Percentiles rank a stretch among this genome's conserved stretches.
Evolutionary conservation across 495 filamentous ascomycete species (phyloP).

Genomic region (Acidomyces sp.): DNA sequence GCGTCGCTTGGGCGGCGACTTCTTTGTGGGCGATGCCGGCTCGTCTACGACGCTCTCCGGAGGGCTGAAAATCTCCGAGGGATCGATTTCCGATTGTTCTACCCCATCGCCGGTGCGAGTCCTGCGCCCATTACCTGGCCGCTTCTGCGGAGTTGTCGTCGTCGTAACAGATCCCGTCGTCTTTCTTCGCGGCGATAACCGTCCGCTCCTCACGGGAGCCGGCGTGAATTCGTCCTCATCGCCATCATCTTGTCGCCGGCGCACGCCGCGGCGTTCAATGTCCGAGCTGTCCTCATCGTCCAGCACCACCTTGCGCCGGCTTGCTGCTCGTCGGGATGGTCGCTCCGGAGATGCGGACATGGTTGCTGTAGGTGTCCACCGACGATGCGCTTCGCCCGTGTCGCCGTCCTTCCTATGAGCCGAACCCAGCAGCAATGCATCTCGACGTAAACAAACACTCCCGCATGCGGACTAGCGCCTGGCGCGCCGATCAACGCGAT

Average conservation of each 20-base stretch:
- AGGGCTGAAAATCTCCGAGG: conserved; percentile 46
- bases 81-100: conserved; percentile 44
- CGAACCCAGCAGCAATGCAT: too few relatives aligned
- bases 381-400: too few relatives aligned
- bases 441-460: too few relatives aligned
- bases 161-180: conserved; percentile 41
- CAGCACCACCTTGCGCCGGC: conserved; percentile 54
- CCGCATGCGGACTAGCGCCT: too few relatives aligned
- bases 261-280: conserved; percentile 37
- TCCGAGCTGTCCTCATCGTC: conserved; percentile 50
- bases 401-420: too few relatives aligned
- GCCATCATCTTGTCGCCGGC: conserved; percentile 40
- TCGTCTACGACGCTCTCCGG: conserved; percentile 41
- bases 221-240: conserved; percentile 71
- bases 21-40: conserved; percentile 52
- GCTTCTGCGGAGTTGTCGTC: conserved; percentile 19
- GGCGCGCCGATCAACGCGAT: too few relatives aligned
- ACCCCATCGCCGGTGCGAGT: conserved; percentile 35
- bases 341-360: conserved; percentile 54
- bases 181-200: conserved; percentile 42
- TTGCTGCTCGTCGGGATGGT: conserved; percentile 59
- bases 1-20: conserved; percentile 53
- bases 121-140: conserved; percentile 22
- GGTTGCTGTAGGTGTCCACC: too few relatives aligned
- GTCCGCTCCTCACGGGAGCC: conserved; percentile 41